A percentile compares a stretch with the other conserved stretches of the same genome.
Evolutionary conservation across 1,284 basidiomycete species (phyloP).

Genomic region (Heterobasidion occidentale): DNA sequence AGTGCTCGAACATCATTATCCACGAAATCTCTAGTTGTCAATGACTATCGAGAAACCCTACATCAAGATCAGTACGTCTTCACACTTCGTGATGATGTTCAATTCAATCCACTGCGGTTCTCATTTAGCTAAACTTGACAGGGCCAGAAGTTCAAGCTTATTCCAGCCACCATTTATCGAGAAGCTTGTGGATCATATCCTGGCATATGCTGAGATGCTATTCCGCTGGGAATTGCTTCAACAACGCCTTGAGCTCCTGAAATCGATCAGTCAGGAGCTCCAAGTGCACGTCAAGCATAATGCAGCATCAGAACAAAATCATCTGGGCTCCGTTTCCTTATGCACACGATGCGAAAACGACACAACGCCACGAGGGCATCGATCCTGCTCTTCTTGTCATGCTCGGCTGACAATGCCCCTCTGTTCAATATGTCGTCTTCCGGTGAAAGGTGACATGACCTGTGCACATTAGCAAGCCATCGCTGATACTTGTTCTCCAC

Average conservation of each 20-base stretch:
- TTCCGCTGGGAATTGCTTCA: slow-evolving; percentile 62
- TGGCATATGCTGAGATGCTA: slow-evolving; percentile 68
- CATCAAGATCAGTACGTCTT: slow-evolving; percentile 13
- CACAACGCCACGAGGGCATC: slow-evolving; percentile 27
- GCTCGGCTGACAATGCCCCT: slow-evolving; percentile 34
- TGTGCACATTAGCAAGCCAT: not conserved
- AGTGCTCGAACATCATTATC: slow-evolving; percentile 17
- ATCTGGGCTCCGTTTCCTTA: slow-evolving; percentile 28
- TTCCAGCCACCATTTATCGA: slow-evolving; percentile 29
- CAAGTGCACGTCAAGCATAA: slow-evolving; percentile 16
- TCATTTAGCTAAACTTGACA: slow-evolving; percentile 15
- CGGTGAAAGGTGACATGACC: slow-evolving; percentile 58
- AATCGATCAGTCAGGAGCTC: slow-evolving; percentile 38
- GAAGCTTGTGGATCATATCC: slow-evolving; percentile 53
- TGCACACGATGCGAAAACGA: slow-evolving; percentile 12
- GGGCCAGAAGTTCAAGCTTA: slow-evolving; percentile 7
- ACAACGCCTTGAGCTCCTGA: slow-evolving; percentile 64
- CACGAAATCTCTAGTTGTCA: slow-evolving; percentile 27
- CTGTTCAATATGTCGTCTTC: slow-evolving; percentile 72
- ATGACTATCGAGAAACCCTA: slow-evolving; percentile 19
- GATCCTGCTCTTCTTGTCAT: slow-evolving; percentile 43
- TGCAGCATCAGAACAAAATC: slow-evolving; percentile 24
- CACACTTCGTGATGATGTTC: not conserved
- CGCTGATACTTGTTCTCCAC: not conserved
- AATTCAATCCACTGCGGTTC: slow-evolving; percentile 1